Evolutionary conservation across 2,329 filamentous ascomycete genomes (phyloP).

Genomic region (Diaporthe sp.): DNA sequence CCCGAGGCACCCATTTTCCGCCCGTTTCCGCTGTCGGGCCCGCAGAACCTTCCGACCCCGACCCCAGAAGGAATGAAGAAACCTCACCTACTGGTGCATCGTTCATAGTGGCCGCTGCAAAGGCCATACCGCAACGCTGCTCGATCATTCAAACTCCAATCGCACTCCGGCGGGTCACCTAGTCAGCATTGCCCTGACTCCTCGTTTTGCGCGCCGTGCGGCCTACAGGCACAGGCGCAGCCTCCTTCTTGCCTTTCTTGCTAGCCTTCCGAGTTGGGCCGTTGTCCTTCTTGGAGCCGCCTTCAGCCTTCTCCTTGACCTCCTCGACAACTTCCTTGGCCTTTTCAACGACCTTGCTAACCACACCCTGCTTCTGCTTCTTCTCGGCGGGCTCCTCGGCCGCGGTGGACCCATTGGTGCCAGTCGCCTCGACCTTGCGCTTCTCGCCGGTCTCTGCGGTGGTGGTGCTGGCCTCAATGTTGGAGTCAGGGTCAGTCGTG

Average conservation of each 20-base stretch:
- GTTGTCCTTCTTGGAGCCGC: slow-evolving; percentile 26
- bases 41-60: slow-evolving; percentile 10
- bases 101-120: not conserved
- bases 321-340: slow-evolving; percentile 39
- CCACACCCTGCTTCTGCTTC: slow-evolving; percentile 37
- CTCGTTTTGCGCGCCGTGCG: slow-evolving; percentile 56
- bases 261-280: slow-evolving; percentile 44
- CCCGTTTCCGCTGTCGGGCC: slow-evolving; percentile 16
- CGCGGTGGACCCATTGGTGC: slow-evolving; percentile 17
- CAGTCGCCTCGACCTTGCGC: slow-evolving; percentile 44
- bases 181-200: slow-evolving; percentile 51
- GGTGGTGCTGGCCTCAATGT: not conserved
- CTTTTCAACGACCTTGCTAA: slow-evolving; percentile 42
- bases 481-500: slow-evolving; percentile 11
- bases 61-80: slow-evolving; percentile 21
- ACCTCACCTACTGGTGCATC: slow-evolving; percentile 15
- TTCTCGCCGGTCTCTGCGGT: slow-evolving; percentile 43
- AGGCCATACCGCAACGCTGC: not conserved
- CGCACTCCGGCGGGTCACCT: not conserved
- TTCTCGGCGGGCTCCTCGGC: slow-evolving; percentile 37
- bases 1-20: slow-evolving; percentile 35
- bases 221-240: slow-evolving; percentile 48
- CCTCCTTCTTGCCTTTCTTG: slow-evolving; percentile 46
- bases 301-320: slow-evolving; percentile 32
- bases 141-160: not conserved